These are phyloP conservation scores for Pythium rishiriense DNA, from an alignment of 352 stramenopile species.

Conservation along the genomic window DNA sequence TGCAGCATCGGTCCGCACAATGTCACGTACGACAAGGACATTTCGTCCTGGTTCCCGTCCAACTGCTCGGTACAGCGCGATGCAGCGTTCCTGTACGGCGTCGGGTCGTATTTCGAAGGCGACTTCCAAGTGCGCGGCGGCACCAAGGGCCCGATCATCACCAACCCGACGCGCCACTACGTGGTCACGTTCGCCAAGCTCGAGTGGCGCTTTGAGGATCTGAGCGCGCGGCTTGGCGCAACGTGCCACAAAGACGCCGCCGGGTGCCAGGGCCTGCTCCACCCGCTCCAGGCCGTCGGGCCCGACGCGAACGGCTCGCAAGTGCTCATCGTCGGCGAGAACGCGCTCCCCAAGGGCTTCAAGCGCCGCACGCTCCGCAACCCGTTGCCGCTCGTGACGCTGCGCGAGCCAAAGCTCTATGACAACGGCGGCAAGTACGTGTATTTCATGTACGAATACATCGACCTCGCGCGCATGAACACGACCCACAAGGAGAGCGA, in stretches of 20 bases:
- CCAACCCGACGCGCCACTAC: slow-evolving; percentile 38
- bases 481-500: slow-evolving; percentile 25
- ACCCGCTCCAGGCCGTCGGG: slow-evolving; percentile 38
- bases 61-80: slow-evolving; percentile 30
- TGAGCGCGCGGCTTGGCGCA: slow-evolving; percentile 36
- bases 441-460: slow-evolving; percentile 20
- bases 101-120: slow-evolving; percentile 42
- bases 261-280: slow-evolving; percentile 38
- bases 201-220: slow-evolving; percentile 32
- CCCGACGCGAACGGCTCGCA: not conserved
- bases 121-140: slow-evolving; percentile 20
- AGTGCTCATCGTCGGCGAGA: slow-evolving; percentile 3
- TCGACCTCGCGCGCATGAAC: slow-evolving; percentile 15
- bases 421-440: not conserved
- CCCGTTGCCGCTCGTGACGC: slow-evolving; percentile 3
- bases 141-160: slow-evolving; percentile 24
- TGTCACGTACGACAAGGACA: slow-evolving; percentile 41
- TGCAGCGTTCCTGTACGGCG: slow-evolving; percentile 38
- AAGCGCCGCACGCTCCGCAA: slow-evolving; percentile 3
- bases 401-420: slow-evolving; percentile 8
- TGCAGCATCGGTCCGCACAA: slow-evolving; percentile 26
- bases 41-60: slow-evolving; percentile 36
- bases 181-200: slow-evolving; percentile 43
- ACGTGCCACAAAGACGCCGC: slow-evolving; percentile 24
- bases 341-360: not conserved